Percentiles rank a stretch among this genome's conserved stretches.
Evolutionary conservation across 2,329 filamentous ascomycete species (phyloP).

Genomic region (Cercospora zeae-maydis): DNA sequence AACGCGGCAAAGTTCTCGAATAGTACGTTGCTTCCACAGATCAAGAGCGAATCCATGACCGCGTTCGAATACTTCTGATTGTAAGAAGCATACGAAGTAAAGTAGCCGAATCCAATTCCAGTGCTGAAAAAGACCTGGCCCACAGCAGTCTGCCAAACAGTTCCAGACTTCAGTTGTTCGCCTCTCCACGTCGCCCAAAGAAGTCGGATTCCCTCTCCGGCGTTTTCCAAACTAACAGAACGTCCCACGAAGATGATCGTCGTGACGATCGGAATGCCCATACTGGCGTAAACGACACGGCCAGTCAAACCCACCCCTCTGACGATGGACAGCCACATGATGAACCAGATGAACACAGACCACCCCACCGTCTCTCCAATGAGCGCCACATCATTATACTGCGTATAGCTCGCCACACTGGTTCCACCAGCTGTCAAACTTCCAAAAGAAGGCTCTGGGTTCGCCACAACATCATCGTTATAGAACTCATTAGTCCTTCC

Average conservation of each 20-base stretch:
- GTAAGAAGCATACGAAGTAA: slow-evolving; percentile 57
- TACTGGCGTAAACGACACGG: slow-evolving; percentile 60
- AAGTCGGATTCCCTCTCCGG: slow-evolving; percentile 50
- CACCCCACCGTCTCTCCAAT: slow-evolving; percentile 58
- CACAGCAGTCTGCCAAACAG: slow-evolving; percentile 58
- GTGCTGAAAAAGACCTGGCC: slow-evolving; percentile 60
- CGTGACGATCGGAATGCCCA: slow-evolving; percentile 57
- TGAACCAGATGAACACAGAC: slow-evolving; percentile 58
- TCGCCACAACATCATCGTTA: slow-evolving; percentile 48
- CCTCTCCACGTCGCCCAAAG: slow-evolving; percentile 51
- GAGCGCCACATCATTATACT: slow-evolving; percentile 48
- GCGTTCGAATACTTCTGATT: slow-evolving; percentile 56
- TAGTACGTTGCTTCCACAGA: slow-evolving; percentile 52
- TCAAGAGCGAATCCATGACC: slow-evolving; percentile 57
- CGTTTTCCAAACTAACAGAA: slow-evolving; percentile 53
- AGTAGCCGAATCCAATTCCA: slow-evolving; percentile 50
- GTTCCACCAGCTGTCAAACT: slow-evolving; percentile 35
- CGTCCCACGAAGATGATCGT: slow-evolving; percentile 57
- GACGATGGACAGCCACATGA: slow-evolving; percentile 59
- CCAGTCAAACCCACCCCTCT: slow-evolving; percentile 57
- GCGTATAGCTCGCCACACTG: slow-evolving; percentile 44
- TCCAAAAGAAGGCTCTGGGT: slow-evolving; percentile 44
- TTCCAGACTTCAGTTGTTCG: slow-evolving; percentile 49
- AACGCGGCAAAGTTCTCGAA: slow-evolving; percentile 55
- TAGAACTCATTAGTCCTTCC: slow-evolving; percentile 53